Evolutionary conservation across 768 basidiomycete genomes (phyloP).

Genomic region (Tylopilus balloui): DNA sequence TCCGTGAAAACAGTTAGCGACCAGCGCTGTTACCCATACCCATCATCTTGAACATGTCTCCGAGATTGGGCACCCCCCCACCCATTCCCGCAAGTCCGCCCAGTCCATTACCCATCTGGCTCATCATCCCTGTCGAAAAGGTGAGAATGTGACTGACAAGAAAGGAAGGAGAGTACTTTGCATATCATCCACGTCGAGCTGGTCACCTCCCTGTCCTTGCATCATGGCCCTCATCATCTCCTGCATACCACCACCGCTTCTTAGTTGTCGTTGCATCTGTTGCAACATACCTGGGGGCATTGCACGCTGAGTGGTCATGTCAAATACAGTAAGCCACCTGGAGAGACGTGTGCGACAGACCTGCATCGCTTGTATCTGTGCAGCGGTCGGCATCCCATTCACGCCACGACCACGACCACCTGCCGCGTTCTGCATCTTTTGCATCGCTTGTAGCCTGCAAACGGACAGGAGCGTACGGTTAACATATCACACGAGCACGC

Average conservation of each 20-base stretch:
- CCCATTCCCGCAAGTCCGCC: constrained; percentile 51
- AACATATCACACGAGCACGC: constrained; percentile 2
- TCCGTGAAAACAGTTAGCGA: constrained; percentile 20
- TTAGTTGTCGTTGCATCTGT: constrained; percentile 82
- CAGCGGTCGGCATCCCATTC: constrained; percentile 86
- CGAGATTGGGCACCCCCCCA: constrained; percentile 68
- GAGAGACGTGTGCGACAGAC: constrained; percentile 38
- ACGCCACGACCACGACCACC: constrained; percentile 84
- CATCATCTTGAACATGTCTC: constrained; percentile 87
- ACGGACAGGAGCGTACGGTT: not conserved
- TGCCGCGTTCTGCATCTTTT: constrained; percentile 87
- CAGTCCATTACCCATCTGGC: constrained; percentile 67
- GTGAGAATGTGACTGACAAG: constrained; percentile 5
- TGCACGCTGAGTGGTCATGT: constrained; percentile 52
- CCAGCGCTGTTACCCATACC: constrained; percentile 58
- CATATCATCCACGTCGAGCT: constrained; percentile 93
- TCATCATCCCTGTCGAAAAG: constrained; percentile 69
- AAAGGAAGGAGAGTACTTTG: constrained; percentile 54
- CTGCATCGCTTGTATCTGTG: constrained; percentile 94
- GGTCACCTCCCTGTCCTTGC: constrained; percentile 88
- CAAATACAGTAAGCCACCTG: constrained; percentile 1
- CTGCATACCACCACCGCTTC: constrained; percentile 85
- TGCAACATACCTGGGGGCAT: constrained; percentile 96
- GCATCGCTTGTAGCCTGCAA: constrained; percentile 74
- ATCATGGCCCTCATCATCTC: constrained; percentile 99